Evolutionary conservation across 2,329 filamentous ascomycete genomes (phyloP).

Genomic region (Penicillium sp.): DNA sequence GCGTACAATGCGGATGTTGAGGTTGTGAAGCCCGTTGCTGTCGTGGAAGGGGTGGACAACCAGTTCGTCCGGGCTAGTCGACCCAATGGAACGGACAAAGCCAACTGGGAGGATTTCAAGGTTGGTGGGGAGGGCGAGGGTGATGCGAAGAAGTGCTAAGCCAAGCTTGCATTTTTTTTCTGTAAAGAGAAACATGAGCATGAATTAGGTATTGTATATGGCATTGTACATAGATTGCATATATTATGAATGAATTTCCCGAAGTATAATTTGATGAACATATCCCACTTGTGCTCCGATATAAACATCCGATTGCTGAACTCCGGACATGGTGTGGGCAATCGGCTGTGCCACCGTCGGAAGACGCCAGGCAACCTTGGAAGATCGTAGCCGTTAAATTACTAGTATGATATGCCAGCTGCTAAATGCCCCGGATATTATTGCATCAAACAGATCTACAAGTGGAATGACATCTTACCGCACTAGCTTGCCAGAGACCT

Average conservation of each 20-base stretch:
- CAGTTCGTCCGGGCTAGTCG: slow-evolving; percentile 53
- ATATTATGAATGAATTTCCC: neutral
- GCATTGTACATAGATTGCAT: slow-evolving; percentile 11
- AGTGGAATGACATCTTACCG: no score
- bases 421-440: no score
- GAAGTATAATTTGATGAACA: neutral
- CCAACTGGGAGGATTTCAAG: slow-evolving; percentile 50
- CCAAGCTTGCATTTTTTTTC: neutral
- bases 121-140: slow-evolving; percentile 23
- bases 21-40: slow-evolving; percentile 51
- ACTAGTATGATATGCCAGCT: no score
- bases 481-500: no score
- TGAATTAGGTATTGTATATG: neutral
- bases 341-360: neutral
- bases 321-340: neutral
- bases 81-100: slow-evolving; percentile 57
- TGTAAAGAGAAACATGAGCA: neutral
- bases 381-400: no score
- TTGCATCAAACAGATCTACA: no score
- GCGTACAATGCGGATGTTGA: slow-evolving; percentile 53
- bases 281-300: neutral
- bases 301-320: neutral
- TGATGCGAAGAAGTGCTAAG: slow-evolving; percentile 31
- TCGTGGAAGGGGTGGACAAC: slow-evolving; percentile 54
- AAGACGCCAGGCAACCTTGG: no score